phyloP scores from a whole-genome alignment of 1,284 basidiomycete species.

The Cutaneotrichosporon sp. region DNA sequence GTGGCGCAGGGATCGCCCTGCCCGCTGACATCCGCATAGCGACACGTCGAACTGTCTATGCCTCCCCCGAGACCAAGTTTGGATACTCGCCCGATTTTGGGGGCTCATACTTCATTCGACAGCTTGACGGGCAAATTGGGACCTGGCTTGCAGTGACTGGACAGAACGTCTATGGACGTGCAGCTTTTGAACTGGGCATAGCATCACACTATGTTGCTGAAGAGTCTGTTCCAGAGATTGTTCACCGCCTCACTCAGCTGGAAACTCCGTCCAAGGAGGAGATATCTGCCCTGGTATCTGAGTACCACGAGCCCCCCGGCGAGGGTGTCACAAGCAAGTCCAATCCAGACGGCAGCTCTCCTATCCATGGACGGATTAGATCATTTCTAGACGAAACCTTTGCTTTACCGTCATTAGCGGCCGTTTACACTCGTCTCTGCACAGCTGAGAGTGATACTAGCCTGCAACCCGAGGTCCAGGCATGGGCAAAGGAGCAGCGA shows the following conservation, averaged over 20 bases:
- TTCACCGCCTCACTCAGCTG: constrained; percentile 43
- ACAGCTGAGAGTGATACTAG: constrained; percentile 31
- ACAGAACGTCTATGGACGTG: constrained; percentile 64
- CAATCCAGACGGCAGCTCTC: constrained; percentile 55
- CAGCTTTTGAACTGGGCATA: constrained; percentile 78
- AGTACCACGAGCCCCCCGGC: constrained; percentile 49
- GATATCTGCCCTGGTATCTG: constrained; percentile 25
- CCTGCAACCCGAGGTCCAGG: constrained; percentile 51
- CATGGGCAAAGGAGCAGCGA: constrained; percentile 68
- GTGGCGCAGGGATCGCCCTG: constrained; percentile 82
- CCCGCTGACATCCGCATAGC: constrained; percentile 87
- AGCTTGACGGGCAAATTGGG: constrained; percentile 84
- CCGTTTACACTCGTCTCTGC: constrained; percentile 59
- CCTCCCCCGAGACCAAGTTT: constrained; percentile 95
- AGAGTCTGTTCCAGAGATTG: constrained; percentile 62
- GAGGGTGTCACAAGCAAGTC: constrained; percentile 53
- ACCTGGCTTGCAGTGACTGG: constrained; percentile 88
- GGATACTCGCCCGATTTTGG: constrained; percentile 64
- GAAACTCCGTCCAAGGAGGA: constrained; percentile 18
- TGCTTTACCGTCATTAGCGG: constrained; percentile 55
- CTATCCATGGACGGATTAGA: constrained; percentile 61
- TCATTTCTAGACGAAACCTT: constrained; percentile 74
- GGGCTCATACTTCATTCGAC: constrained; percentile 77
- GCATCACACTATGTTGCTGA: constrained; percentile 86
- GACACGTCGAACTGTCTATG: constrained; percentile 82